phyloP scores from a whole-genome alignment of 2,329 filamentous ascomycete species.

The Coleophoma crateriformis region DNA sequence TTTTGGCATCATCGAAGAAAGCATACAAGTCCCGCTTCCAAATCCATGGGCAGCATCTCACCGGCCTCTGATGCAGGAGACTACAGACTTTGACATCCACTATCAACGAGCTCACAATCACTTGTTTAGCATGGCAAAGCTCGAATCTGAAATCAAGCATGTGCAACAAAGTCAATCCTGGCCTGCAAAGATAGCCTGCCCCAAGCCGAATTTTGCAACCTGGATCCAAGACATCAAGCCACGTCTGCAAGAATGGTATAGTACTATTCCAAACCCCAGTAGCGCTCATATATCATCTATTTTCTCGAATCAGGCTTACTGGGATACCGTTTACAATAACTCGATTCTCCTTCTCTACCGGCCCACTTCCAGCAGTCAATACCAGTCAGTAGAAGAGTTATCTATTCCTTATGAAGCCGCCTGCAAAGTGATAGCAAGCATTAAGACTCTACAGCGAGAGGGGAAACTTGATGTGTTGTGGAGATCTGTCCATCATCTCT shows the following conservation, averaged over 20 bases:
- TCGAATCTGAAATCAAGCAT: slow-evolving; percentile 30
- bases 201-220: slow-evolving; percentile 19
- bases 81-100: no score
- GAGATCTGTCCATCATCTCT: slow-evolving; percentile 27
- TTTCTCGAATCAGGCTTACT: slow-evolving; percentile 19
- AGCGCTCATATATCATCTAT: background rate
- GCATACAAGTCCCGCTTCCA: slow-evolving; percentile 17
- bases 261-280: slow-evolving; percentile 17
- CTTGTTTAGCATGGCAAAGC: slow-evolving; percentile 21
- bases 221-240: slow-evolving; percentile 26
- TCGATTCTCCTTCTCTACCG: slow-evolving; percentile 26
- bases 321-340: slow-evolving; percentile 26
- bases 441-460: slow-evolving; percentile 26
- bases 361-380: slow-evolving; percentile 18
- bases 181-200: slow-evolving; percentile 22
- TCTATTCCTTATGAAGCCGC: slow-evolving; percentile 21
- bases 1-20: slow-evolving; percentile 24
- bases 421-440: slow-evolving; percentile 21
- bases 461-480: slow-evolving; percentile 25
- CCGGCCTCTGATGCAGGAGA: no score
- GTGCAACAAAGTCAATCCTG: slow-evolving; percentile 24
- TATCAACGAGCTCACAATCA: slow-evolving; percentile 8
- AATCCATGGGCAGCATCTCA: background rate
- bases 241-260: slow-evolving; percentile 26
- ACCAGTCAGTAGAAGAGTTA: slow-evolving; percentile 18